phyloP scores from a whole-genome alignment of 192 early-diverging fungal species.

The Coemansia sp. region DNA sequence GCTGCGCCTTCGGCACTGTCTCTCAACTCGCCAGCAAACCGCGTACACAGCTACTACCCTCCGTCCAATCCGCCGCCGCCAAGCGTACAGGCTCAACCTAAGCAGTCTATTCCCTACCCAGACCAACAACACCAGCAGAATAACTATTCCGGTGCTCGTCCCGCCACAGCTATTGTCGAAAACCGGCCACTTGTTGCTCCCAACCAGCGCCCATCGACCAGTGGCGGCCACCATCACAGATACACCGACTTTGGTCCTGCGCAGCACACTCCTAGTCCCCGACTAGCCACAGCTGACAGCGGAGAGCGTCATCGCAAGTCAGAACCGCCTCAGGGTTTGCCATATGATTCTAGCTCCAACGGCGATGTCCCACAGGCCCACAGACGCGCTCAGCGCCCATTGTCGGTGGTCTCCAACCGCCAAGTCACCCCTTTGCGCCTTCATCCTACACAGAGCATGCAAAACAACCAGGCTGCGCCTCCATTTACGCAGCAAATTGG shows the following conservation, averaged over 20 bases:
- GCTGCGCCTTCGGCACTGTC: constrained; percentile 44
- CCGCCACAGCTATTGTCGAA: constrained; percentile 30
- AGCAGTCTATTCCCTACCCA: background rate
- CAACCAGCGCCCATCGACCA: constrained; percentile 42
- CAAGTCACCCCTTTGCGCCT: constrained; percentile 41
- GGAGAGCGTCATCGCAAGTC: constrained; percentile 41
- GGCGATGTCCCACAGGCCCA: constrained; percentile 8
- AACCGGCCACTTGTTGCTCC: constrained; percentile 15
- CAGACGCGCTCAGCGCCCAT: constrained; percentile 30
- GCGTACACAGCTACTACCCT: constrained; percentile 40
- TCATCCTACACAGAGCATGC: constrained; percentile 35
- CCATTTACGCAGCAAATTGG: constrained; percentile 25
- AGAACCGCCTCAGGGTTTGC: constrained; percentile 35
- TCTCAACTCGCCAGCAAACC: constrained; percentile 25
- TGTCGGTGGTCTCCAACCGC: constrained; percentile 40
- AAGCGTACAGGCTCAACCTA: constrained; percentile 11
- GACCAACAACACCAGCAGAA: constrained; percentile 12
- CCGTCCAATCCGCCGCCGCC: constrained; percentile 20
- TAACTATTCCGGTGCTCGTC: constrained; percentile 18
- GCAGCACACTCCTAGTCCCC: constrained; percentile 12
- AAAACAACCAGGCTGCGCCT: constrained; percentile 17
- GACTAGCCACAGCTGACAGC: constrained; percentile 11
- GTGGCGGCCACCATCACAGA: constrained; percentile 38
- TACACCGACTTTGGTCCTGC: constrained; percentile 47
- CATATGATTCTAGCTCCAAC: constrained; percentile 16